Base-by-base conservation (phyloP, 2,329 filamentous ascomycete genomes). In the Cladophialophora chaetospira region DNA sequence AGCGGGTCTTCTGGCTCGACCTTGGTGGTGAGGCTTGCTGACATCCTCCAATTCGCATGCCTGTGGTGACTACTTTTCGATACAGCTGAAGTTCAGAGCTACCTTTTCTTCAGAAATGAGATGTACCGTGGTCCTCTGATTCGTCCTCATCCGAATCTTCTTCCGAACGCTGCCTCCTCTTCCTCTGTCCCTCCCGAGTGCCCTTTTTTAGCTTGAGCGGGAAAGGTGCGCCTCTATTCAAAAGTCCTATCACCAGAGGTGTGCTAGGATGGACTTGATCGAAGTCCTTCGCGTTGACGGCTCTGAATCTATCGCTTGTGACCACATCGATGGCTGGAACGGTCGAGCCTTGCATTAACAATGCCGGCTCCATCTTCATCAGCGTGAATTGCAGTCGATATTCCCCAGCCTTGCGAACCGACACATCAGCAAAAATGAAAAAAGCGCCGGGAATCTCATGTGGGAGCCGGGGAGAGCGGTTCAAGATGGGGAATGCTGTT, bases 401-500 rank as follows among this genome's bases (percentile, higher is more conserved):
- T 3, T 71, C 53, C 0, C 77, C 77, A 17, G 75, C 73, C 5
- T 71, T 72, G 43, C 76, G 75, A 19, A 78, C 71, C 2, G 76
- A 78, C 1, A 79, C 69, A 61, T 79, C 76, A 0, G 75, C 69
- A 49, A 79, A 79, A 23, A 78, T 74, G 62, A 78, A 79, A 60
- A 78, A 79, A 1, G 72, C 70, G 17, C 73, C 71, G 3, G 75
- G 74, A 3, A 69, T 65, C 42, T 42, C 48, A 17, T 58, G 51
- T 26, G 53, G 35, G 11, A 28, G 19, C 26, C 53, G 28, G 3
- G 47, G 40, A 8, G 60, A 31, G 17, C 25, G 50, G 19, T 54
- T 50, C 35, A 61, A 38, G 47, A 63, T n/a, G n/a, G n/a, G n/a
- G n/a, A n/a, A n/a, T n/a, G n/a, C 64, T 36, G 56, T 58, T 9